A percentile compares a stretch with the other conserved stretches of the same genome.
Conservation (phyloP, 768 basidiomycete species). For the Hemileccinum rubropunctum region DNA sequence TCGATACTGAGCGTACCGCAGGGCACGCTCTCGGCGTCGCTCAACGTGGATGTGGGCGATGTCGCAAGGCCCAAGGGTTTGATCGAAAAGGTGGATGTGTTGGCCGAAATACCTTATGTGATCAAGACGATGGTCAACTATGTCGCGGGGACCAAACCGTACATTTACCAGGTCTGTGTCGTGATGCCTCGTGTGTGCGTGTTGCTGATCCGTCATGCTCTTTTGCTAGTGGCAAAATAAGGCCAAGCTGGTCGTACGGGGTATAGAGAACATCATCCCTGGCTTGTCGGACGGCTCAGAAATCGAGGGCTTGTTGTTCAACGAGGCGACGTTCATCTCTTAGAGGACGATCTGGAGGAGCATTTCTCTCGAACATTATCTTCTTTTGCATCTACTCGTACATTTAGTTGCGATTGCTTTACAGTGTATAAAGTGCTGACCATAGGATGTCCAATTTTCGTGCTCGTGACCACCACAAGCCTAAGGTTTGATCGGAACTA, state of each 20-base stretch:
- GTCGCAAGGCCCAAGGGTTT: conserved; percentile 64
- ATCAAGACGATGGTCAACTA: conserved; percentile 92
- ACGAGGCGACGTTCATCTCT: conserved; percentile 90
- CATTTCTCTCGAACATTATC: neutral
- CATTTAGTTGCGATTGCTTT: too few species aligned
- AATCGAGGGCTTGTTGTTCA: conserved; percentile 75
- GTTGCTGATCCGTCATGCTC: neutral
- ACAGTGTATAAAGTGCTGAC: too few species aligned
- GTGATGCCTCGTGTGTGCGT: neutral
- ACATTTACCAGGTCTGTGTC: conserved; percentile 81
- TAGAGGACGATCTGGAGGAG: conserved; percentile 18
- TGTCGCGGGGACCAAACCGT: conserved; percentile 90
- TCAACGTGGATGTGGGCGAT: conserved; percentile 57
- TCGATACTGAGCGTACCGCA: conserved; percentile 52
- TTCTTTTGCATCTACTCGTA: neutral
- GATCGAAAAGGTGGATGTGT: conserved; percentile 90
- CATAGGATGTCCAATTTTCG: too few species aligned
- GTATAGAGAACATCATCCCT: conserved; percentile 39
- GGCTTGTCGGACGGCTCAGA: conserved; percentile 38
- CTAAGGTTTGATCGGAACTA: too few species aligned
- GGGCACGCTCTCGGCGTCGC: conserved; percentile 53
- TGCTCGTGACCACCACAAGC: too few species aligned
- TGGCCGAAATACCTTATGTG: conserved; percentile 92
- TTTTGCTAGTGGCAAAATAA: conserved; percentile 54
- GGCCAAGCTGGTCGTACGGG: conserved; percentile 46